Evolutionary conservation across 805 yeast genomes (phyloP), one percentile per base, ranked within the genome.

Genomic region (Ogataea salicorniae): DNA sequence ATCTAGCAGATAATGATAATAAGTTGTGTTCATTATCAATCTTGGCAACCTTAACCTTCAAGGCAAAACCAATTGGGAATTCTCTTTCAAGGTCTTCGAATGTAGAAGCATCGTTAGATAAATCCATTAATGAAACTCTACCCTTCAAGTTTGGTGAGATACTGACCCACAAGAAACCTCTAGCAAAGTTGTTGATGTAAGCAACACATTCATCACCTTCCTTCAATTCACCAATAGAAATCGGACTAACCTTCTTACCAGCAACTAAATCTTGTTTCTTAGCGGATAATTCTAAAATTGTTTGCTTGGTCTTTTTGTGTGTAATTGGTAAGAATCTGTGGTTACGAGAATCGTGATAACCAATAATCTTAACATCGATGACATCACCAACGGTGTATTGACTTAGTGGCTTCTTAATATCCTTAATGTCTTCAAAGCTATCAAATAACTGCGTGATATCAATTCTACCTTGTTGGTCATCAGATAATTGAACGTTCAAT

Each of bases 391-490:
- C 73, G 46, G 76, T 70, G 70, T 83, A 87, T 37, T 70, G 67
- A 1, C 75, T 60, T 39, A 87, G 71, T 33, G 95, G 95, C 39
- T 74, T 70, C 49, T 70, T 73, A 18, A 65, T 63, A 59, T 87
- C 81, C 45, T 72, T 67, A 41, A 90, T 84, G 29, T 79, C 83
- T 2, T 69, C 65, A 50, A 70, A 64, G 0, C 64, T 55, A 45
- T 79, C 81, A 65, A 78, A 85, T 37, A 85, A 69, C 65, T 89
- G 86, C 16, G 90, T 77, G 16, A 84, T 72, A 57, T 88, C 95
- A 49, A 91, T 68, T 62, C 95, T 79, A 36, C 95, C 97, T 57
- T 79, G 85, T 51, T 81, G 71, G 60, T 85, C 83, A 50, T 84
- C 94, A 45, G 94, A 90, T 41, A 90, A 70, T 43, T 76, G 76